Conservation (phyloP, 257 asterid genomes). For the Salvia splendens region DNA sequence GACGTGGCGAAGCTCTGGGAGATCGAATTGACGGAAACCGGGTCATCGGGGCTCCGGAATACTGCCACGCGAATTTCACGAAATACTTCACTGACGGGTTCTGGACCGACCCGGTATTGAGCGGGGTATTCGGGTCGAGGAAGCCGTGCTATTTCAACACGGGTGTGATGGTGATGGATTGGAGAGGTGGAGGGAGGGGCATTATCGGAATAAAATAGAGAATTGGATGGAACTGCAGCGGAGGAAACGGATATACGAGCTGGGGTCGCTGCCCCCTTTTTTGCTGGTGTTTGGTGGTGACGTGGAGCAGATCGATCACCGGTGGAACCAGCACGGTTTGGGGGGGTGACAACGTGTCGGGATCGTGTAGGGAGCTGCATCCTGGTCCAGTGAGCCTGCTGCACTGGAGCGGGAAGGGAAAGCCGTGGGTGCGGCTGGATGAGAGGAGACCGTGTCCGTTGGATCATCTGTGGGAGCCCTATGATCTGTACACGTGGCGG, state of each 20-base stretch:
- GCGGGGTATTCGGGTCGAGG: conserved; percentile 51
- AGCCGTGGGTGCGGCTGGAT: conserved; percentile 82
- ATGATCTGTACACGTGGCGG: conserved; percentile 57
- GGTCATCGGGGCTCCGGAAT: conserved; percentile 76
- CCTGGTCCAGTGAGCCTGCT: conserved; percentile 79
- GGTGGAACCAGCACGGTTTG: conserved; percentile 63
- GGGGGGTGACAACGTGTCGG: conserved; percentile 83
- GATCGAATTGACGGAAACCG: conserved; percentile 31
- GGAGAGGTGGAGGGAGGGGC: conserved; percentile 65
- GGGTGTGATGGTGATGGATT: conserved; percentile 86
- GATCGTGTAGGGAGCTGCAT: conserved; percentile 73
- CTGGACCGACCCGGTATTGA: conserved; percentile 68
- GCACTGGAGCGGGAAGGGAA: conserved; percentile 66
- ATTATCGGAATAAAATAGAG: conserved; percentile 57
- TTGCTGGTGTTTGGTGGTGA: conserved; percentile 42
- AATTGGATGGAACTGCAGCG: conserved; percentile 85
- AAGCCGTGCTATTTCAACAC: conserved; percentile 79
- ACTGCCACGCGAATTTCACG: conserved; percentile 77
- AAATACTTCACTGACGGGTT: conserved; percentile 64
- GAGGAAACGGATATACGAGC: conserved; percentile 48
- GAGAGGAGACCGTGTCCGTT: conserved; percentile 70
- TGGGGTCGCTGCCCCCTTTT: conserved; percentile 45
- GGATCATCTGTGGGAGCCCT: conserved; percentile 79
- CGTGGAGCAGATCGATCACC: conserved; percentile 42
- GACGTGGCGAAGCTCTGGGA: conserved; percentile 63